A percentile compares a stretch with the other conserved stretches of the same genome.
phyloP scores from a whole-genome alignment of 345 rosid genomes.

The Citrus cavaleriei region DNA sequence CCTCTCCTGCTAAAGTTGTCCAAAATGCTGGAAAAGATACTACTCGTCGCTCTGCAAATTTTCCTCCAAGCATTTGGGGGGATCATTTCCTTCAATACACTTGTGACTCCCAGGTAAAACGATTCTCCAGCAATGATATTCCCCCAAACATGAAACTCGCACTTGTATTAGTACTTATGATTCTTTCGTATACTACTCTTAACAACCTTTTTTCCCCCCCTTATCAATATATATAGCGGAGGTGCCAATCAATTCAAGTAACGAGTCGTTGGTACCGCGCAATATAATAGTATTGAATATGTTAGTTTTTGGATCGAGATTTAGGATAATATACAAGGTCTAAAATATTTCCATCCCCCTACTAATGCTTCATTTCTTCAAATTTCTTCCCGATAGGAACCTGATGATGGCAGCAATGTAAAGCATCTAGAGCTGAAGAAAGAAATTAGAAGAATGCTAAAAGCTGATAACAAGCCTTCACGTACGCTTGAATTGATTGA shows the following conservation, averaged over 20 bases:
- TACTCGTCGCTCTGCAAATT: conserved; percentile 13
- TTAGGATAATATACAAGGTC: neutral
- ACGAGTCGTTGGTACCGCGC: no score
- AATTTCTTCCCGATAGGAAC: neutral
- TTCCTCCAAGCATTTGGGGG: conserved; percentile 21
- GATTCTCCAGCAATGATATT: no score
- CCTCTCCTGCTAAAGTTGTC: neutral
- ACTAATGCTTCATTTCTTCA: neutral
- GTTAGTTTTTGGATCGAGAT: no score
- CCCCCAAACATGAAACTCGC: no score
- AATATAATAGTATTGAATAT: no score
- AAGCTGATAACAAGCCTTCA: neutral
- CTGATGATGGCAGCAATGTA: neutral
- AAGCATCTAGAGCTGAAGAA: conserved; percentile 19
- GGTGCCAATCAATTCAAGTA: no score
- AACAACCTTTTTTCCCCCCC: no score
- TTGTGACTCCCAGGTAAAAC: neutral
- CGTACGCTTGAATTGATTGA: conserved; percentile 24
- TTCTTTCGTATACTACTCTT: no score
- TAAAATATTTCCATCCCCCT: neutral
- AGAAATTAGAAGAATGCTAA: conserved; percentile 17
- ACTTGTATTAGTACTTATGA: no score
- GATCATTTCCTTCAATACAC: conserved; percentile 20
- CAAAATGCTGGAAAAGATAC: neutral
- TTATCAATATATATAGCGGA: no score